Evolutionary conservation across 805 yeast genomes (phyloP), one percentile per base, ranked within the genome.

Genomic region (Wickerhamomyces canadensis): DNA sequence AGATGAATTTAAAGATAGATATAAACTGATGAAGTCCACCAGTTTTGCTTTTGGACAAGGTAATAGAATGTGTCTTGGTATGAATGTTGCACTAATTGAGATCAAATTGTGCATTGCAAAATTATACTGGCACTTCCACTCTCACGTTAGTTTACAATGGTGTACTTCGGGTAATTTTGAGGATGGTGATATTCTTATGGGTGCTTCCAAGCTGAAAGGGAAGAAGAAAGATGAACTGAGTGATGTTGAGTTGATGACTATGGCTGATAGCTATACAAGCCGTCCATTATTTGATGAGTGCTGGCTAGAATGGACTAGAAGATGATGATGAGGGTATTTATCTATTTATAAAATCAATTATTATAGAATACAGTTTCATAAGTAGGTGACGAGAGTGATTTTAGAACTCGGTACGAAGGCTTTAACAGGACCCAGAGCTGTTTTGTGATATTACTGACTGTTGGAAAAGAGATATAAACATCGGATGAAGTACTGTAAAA

Each of bases 31-130:
- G 75, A 65, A 67, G 39, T 67, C 62, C 36, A 65, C 66, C 46
- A 72, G 80, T 67, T 71, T 80, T 69, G 78, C 83, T 1, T 82
- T 83, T 61, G 88, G 89, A 1, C 72, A 77, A 28, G 91, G 89
- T 3, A 66, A 78, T 16, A 61, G 87, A 44, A 80, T 80, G 87
- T 82, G 91, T 50, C 61, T 80, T 37, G 89, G 91, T 1, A 71
- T 77, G 76, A 68, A 81, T 51, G 54, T 82, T 28, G 88, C 88
- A 0, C 57, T 73, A 15, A 72, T 74, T 29, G 88, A 80, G 51
- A 78, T 81, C 66, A 81, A 80, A 52, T 49, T 78, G 30, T 68
- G 72, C 11, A 50, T 76, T 21, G 74, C 78, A 9, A 68, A 69
- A 40, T 54, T 82, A 14, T 73, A 78, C 49, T 70, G 74, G 67